A percentile compares a stretch with the other conserved stretches of the same genome.
These are phyloP conservation scores for Coemansia sp. DNA, from an alignment of 192 early-diverging fungal species.

Conservation along the genomic window DNA sequence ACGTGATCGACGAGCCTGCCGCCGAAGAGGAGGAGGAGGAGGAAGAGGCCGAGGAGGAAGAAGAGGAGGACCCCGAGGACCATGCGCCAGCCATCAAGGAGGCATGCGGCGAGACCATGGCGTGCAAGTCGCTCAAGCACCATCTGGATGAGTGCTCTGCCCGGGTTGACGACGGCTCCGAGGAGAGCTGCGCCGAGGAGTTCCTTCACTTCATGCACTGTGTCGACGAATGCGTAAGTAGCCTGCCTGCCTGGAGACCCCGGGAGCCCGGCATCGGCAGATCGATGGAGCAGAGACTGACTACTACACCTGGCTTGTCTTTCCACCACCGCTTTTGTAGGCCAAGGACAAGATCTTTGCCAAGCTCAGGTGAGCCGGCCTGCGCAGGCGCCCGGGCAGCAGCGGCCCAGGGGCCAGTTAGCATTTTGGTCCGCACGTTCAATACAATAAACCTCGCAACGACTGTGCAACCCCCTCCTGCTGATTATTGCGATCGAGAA, in stretches of 20 bases:
- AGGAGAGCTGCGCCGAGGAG: slow-evolving; percentile 74
- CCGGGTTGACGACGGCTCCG: slow-evolving; percentile 67
- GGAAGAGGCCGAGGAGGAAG: slow-evolving; percentile 11
- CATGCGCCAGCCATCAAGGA: slow-evolving; percentile 13
- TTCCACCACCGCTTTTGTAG: no score
- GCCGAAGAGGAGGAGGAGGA: slow-evolving; percentile 36
- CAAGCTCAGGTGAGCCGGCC: slow-evolving; percentile 55
- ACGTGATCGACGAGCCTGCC: slow-evolving; percentile 21
- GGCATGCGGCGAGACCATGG: slow-evolving; percentile 53
- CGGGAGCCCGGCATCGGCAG: no score
- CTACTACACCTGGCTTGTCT: not conserved
- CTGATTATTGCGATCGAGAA: no score
- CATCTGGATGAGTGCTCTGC: slow-evolving; percentile 70
- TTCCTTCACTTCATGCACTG: slow-evolving; percentile 78
- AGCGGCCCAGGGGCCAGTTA: no score
- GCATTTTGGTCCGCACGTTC: no score
- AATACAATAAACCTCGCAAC: no score
- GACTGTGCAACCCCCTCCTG: no score
- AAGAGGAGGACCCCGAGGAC: slow-evolving; percentile 37
- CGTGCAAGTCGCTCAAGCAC: slow-evolving; percentile 67
- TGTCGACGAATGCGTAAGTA: slow-evolving; percentile 74
- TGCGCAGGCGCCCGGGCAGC: no score
- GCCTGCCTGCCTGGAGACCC: not conserved
- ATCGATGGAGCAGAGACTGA: no score
- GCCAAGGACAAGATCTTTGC: slow-evolving; percentile 60